Base-by-base conservation (phyloP, 495 filamentous ascomycete species). In the Trichoderma asperelloides region DNA sequence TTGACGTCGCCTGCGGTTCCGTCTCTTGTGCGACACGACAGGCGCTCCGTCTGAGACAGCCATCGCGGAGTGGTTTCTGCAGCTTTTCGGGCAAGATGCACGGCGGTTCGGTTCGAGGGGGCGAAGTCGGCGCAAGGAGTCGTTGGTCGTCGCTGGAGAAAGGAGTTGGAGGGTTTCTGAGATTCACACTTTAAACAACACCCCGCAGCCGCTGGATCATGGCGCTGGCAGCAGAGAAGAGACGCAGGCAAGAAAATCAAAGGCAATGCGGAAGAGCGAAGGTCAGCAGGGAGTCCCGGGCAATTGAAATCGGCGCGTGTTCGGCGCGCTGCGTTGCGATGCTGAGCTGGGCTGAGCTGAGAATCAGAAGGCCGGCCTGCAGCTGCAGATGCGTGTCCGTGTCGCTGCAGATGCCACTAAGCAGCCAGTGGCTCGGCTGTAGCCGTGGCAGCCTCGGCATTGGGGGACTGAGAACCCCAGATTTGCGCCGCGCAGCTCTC, bases 1-100 rank as follows among this genome's bases (percentile, higher is more conserved):
- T 64, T 84, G 81, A 60, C 84, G 78, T 65, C 88, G 80, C 69
- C 84, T 78, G 67, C 84, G 77, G 69, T 77, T 78, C 57, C 78
- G 75, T 64, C 71, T 78, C 63, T 69, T 73, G 39, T 72, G 74
- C 41, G 55, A 60, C 55, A 70, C 55, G 45, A 67, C 62, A 39
- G 68, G 62, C 37, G 70, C 69, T 47, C 68, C 69, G 60, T 68
- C 74, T 9, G 72, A 62, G 49, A 70, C 67, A 27, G 74, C 67
- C 76, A 74, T 76, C 15, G 67, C 67, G 62, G 69, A 64, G 49
- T 15, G 21, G 30, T 39, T 1, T 15, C 0, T 21, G 4, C 7
- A 21, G 7, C 1, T 16, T 13, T 64, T 7, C 9, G 55, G 55
- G 23, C 8, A 30, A 30, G 25, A 21, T n/a, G 49, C 49, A 47